A percentile compares a stretch with the other conserved stretches of the same genome.
These are phyloP conservation scores for Paratrimastix pyriformis DNA, from an alignment of 78 protist genomes.

Conservation along the genomic window DNA sequence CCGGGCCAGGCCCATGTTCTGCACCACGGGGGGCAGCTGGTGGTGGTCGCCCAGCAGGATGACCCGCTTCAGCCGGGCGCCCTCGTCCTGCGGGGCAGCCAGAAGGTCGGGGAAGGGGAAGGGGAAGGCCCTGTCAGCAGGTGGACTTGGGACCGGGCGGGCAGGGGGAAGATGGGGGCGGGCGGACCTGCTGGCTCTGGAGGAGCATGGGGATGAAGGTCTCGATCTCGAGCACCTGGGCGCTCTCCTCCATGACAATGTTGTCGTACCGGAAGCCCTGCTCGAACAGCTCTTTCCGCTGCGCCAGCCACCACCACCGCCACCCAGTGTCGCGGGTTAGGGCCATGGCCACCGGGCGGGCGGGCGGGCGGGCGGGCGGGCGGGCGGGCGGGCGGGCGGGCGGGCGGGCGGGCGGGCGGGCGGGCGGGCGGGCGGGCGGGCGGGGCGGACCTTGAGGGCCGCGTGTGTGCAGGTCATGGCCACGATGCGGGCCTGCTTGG, in stretches of 20 bases:
- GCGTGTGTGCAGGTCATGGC: slow-evolving; percentile 98
- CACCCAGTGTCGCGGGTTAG: too few relatives aligned
- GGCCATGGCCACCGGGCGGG: too few relatives aligned
- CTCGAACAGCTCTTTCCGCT: background rate
- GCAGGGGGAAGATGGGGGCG: too few relatives aligned
- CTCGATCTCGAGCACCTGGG: slow-evolving; percentile 85
- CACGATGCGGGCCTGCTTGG: slow-evolving; percentile 71
- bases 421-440: too few relatives aligned
- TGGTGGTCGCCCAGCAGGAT: slow-evolving; percentile 90
- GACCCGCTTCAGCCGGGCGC: slow-evolving; percentile 71
- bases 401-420: too few relatives aligned
- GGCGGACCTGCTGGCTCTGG: slow-evolving; percentile 41
- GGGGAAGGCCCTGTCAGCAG: too few relatives aligned
- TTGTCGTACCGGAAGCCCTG: slow-evolving; percentile 73
- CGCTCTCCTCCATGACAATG: slow-evolving; percentile 87
- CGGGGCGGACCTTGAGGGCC: slow-evolving; percentile 63
- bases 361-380: background rate
- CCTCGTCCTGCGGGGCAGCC: slow-evolving; percentile 31
- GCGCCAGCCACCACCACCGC: too few relatives aligned
- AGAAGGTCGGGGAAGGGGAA: too few relatives aligned
- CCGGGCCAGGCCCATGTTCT: slow-evolving; percentile 66
- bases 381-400: background rate
- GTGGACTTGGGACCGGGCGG: too few relatives aligned
- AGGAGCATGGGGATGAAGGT: slow-evolving; percentile 88
- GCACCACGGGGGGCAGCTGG: slow-evolving; percentile 90